Percentiles rank a stretch among this genome's conserved stretches.
Conservation (phyloP, 805 yeast genomes). For the Wickerhamomyces hampshirensis region DNA sequence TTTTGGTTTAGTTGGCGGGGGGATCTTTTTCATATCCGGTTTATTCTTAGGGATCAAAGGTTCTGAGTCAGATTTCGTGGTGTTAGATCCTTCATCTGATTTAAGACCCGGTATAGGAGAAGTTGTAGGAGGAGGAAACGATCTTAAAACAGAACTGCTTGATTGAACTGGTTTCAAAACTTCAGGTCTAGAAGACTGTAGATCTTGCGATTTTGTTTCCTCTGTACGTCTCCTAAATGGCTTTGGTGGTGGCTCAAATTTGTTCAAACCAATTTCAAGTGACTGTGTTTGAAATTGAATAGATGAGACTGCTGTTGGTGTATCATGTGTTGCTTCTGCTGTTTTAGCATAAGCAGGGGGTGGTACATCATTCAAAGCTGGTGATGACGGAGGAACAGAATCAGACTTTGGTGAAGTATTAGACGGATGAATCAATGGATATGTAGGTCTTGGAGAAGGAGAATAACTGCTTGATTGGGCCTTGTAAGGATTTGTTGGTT, state of each 20-base stretch:
- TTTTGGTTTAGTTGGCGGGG: constrained; percentile 11
- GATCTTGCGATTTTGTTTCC: not conserved
- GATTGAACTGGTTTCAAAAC: not conserved
- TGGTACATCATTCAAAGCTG: too few relatives aligned
- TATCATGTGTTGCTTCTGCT: not conserved
- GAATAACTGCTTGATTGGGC: constrained; percentile 13
- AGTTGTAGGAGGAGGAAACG: not conserved
- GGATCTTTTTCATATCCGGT: constrained; percentile 3
- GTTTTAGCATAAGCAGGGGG: too few relatives aligned
- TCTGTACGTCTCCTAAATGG: constrained; percentile 14
- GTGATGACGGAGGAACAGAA: too few relatives aligned
- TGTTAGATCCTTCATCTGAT: not conserved
- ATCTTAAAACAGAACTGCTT: not conserved
- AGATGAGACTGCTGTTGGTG: not conserved
- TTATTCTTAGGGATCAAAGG: not conserved
- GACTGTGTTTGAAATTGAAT: not conserved
- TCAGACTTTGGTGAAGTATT: constrained; percentile 1
- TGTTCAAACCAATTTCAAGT: constrained; percentile 1
- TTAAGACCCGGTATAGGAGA: not conserved
- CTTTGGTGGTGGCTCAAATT: constrained; percentile 21
- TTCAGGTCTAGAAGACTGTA: constrained; percentile 1
- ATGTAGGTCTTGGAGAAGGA: constrained; percentile 22
- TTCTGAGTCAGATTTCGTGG: not conserved
- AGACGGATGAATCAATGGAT: constrained; percentile 2
- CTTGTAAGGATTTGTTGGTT: constrained; percentile 12